Evolutionary conservation across 139 green algal genomes (phyloP), one percentile per base, ranked within the genome.

Genomic region (Closterium sp.): DNA sequence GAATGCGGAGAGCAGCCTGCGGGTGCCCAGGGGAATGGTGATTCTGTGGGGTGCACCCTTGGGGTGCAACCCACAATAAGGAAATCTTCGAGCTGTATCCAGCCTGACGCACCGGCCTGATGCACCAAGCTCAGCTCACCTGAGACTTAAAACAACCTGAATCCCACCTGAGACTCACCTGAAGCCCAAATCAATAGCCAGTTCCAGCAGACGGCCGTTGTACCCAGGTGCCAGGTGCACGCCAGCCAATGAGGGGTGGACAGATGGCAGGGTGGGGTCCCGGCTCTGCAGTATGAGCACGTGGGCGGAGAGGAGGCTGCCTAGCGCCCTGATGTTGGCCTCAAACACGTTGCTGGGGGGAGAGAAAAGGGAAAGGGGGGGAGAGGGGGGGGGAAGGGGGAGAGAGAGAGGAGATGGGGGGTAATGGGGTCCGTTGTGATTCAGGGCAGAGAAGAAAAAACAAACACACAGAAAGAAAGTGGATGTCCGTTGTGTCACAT

Each of bases 311-410:
- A 95, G 84, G 7, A 95, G 92, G n/a, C 94, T 87, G 1, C 92
- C 94, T n/a, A 95, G 85, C 25, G 93, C 87, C 19, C 94, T 87
- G 81, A 97, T 97, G 84, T 95, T 97, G 35, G 36, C 86, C 90
- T 95, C 94, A 84, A 95, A 95, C 66, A 94, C 92, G 81, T 91
- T 93, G 83, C 87, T 90, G 87, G 3, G 69, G 8, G 69, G 23
- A 7, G 9, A 7, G 69, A 7, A n/a, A 7, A 84, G 69, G 5
- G 69, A 33, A 31, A 4, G 69, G 5, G 69, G 9, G 69, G 69
- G 69, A 33, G 81, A 23, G 81, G 23, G 81, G 8, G 1, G 81
- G 3, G 8, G 81, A 85, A 33, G 81, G 5, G 81, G 81, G 81
- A 1, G 81, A 32, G 28, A 33, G 16, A 85, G n/a, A 84, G 64